Conservation (phyloP, 1,284 basidiomycete species). For the Melanopsichium pennsylvanicum region DNA sequence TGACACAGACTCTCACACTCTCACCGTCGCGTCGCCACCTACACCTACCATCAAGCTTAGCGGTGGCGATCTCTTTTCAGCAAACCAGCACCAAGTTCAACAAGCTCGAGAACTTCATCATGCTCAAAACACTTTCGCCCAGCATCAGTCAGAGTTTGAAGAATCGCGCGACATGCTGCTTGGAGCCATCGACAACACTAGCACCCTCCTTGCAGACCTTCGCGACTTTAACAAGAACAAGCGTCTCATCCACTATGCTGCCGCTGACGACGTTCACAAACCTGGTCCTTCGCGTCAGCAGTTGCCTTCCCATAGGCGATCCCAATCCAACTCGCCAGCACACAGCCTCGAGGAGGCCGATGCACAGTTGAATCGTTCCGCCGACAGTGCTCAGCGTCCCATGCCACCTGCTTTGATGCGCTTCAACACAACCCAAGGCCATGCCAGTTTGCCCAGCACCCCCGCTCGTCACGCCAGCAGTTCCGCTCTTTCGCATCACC, state of each 20-base stretch:
- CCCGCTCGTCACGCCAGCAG: conserved; percentile 18
- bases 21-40: conserved; percentile 28
- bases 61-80: conserved; percentile 23
- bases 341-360: conserved; percentile 37
- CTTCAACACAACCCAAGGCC: conserved; percentile 32
- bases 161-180: conserved; percentile 39
- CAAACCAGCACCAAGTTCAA: conserved; percentile 29
- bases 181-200: conserved; percentile 76
- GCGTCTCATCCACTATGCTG: conserved; percentile 86
- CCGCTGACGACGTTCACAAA: conserved; percentile 10
- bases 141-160: conserved; percentile 46
- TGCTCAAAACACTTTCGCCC: conserved; percentile 31
- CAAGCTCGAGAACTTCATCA: conserved; percentile 18
- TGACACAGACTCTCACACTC: conserved; percentile 21
- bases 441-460: conserved; percentile 41
- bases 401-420: conserved; percentile 35
- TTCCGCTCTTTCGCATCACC: neutral
- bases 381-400: conserved; percentile 16
- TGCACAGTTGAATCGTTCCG: conserved; percentile 8
- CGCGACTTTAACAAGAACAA: conserved; percentile 82
- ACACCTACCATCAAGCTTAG: conserved; percentile 19
- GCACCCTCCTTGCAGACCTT: conserved; percentile 76
- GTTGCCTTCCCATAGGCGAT: conserved; percentile 16
- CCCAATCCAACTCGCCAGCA: conserved; percentile 21
- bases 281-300: conserved; percentile 14